These are phyloP conservation scores for Kluyveromyces sp. DNA, from an alignment of 1,139 yeast genomes.

Conservation along the genomic window DNA sequence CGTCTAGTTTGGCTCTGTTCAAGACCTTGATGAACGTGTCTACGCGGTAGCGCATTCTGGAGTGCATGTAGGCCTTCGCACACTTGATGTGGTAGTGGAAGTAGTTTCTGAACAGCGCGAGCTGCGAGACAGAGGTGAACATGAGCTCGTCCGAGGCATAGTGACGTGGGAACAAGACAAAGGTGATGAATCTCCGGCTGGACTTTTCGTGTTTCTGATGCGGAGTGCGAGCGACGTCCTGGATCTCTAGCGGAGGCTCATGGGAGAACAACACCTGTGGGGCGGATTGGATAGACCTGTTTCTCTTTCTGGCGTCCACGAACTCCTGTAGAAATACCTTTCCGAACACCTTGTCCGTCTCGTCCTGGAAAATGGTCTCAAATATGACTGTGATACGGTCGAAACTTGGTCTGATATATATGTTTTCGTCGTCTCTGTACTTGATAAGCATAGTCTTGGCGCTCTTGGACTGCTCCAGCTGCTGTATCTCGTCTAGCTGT, in stretches of 20 bases:
- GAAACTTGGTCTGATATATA: constrained; percentile 83
- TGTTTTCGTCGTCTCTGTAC: constrained; percentile 90
- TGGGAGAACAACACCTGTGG: constrained; percentile 94
- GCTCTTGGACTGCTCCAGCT: constrained; percentile 40
- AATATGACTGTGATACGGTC: constrained; percentile 96
- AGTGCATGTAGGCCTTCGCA: constrained; percentile 96
- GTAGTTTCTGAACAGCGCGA: constrained; percentile 87
- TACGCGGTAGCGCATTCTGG: constrained; percentile 95
- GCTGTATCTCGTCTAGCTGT: constrained; percentile 42
- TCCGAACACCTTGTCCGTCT: constrained; percentile 92
- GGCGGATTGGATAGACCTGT: constrained; percentile 92
- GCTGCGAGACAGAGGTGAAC: constrained; percentile 66
- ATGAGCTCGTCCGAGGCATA: constrained; percentile 41
- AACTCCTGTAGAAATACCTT: constrained; percentile 94
- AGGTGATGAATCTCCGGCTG: constrained; percentile 66
- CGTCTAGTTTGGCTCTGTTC: constrained; percentile 95
- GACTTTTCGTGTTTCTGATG: constrained; percentile 3
- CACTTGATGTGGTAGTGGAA: constrained; percentile 98
- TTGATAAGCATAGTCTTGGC: constrained; percentile 60
- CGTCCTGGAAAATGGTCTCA: constrained; percentile 91
- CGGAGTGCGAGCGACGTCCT: constrained; percentile 9
- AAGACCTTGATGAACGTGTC: constrained; percentile 88
- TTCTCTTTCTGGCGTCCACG: constrained; percentile 92
- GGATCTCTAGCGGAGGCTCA: constrained; percentile 92
- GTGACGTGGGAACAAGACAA: constrained; percentile 61